phyloP scores from a whole-genome alignment of 2,329 filamentous ascomycete genomes.

The Ceratocystis destructans region DNA sequence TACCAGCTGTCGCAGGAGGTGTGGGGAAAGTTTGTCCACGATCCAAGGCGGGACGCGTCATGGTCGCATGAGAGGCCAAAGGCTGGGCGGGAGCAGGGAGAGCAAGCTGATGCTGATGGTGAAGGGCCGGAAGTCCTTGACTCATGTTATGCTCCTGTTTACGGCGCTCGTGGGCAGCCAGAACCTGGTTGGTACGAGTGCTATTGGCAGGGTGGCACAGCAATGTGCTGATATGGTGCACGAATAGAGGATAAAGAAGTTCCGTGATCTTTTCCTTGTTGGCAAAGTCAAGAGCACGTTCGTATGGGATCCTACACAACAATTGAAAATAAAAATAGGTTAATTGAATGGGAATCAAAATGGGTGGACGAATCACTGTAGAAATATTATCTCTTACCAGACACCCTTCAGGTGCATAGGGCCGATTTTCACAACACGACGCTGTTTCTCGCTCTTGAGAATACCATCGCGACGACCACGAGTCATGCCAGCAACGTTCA shows the following conservation, averaged over 20 bases:
- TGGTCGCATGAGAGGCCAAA: slow-evolving; percentile 52
- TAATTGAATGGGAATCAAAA: slow-evolving; percentile 18
- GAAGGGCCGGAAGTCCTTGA: slow-evolving; percentile 50
- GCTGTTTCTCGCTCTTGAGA: slow-evolving; percentile 90
- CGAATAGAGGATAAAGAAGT: slow-evolving; percentile 84
- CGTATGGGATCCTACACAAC: slow-evolving; percentile 74
- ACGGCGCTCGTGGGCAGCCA: slow-evolving; percentile 69
- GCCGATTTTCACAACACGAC: slow-evolving; percentile 96
- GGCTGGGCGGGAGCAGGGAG: slow-evolving; percentile 44
- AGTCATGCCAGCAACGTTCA: slow-evolving; percentile 98
- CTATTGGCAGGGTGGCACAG: slow-evolving; percentile 90
- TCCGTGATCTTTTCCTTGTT: slow-evolving; percentile 99
- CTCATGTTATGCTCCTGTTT: slow-evolving; percentile 54
- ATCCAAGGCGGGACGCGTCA: slow-evolving; percentile 64
- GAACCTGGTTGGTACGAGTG: slow-evolving; percentile 66
- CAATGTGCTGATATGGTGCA: slow-evolving; percentile 88
- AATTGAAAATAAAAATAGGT: not conserved
- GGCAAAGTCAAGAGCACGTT: slow-evolving; percentile 92
- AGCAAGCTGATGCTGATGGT: slow-evolving; percentile 44
- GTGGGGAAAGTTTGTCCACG: slow-evolving; percentile 88
- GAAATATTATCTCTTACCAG: slow-evolving; percentile 50
- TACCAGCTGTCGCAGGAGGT: slow-evolving; percentile 82
- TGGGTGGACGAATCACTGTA: not conserved
- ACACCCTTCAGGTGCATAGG: slow-evolving; percentile 98
- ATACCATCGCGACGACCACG: slow-evolving; percentile 90